phyloP scores from a whole-genome alignment of 73 alveolate species.

The Paramecium sexaurelia region DNA sequence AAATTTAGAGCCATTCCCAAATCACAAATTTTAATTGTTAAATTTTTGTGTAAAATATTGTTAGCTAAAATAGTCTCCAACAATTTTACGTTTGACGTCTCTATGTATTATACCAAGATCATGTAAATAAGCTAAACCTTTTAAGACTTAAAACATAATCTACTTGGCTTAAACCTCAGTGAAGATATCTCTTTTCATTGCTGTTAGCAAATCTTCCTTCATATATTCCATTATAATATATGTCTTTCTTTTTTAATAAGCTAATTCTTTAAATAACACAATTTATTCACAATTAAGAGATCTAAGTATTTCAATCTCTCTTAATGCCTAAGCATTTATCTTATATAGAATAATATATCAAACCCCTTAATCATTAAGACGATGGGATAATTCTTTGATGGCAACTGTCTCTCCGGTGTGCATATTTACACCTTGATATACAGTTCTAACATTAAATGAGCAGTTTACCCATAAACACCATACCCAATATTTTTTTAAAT shows the following conservation, averaged over 20 bases:
- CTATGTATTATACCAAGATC: background rate
- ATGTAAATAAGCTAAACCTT: conserved; percentile 1
- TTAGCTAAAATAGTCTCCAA: background rate
- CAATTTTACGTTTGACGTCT: background rate
- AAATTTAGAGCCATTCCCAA: conserved; percentile 20
- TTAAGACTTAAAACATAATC: background rate
- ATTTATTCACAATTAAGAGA: background rate
- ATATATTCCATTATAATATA: background rate
- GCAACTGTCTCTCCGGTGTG: background rate
- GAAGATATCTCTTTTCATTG: background rate
- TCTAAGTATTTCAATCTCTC: conserved; percentile 7
- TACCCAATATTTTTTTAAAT: background rate
- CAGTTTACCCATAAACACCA: background rate
- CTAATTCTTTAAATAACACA: background rate
- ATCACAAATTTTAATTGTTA: background rate
- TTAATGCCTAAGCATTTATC: background rate
- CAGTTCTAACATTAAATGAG: background rate
- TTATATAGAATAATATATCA: background rate
- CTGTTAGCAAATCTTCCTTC: background rate
- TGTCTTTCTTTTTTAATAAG: background rate
- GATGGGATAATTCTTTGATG: background rate
- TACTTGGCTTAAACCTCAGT: background rate
- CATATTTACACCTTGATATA: background rate
- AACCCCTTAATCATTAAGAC: background rate
- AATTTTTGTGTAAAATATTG: background rate